Evolutionary conservation across 805 yeast genomes (phyloP).

Genomic region (Metschnikowia dekortorum): DNA sequence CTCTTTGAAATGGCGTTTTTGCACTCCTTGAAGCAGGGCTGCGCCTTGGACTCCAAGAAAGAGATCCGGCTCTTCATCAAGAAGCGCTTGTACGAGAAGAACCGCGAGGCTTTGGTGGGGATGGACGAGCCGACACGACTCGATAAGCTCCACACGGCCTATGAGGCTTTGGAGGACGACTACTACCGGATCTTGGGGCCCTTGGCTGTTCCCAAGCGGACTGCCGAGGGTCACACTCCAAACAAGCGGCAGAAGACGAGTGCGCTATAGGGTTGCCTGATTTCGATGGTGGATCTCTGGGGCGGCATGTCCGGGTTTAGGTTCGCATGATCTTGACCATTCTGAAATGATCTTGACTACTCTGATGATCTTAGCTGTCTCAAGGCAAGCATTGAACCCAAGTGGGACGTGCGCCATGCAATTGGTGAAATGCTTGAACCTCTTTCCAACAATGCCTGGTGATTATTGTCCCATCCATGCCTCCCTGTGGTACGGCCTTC

Average conservation of each 20-base stretch:
- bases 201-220: slow-evolving; percentile 19
- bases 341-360: no score
- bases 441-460: no score
- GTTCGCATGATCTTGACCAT: no score
- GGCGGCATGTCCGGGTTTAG: no score
- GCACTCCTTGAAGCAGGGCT: slow-evolving; percentile 28
- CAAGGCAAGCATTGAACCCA: no score
- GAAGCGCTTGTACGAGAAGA: slow-evolving; percentile 69
- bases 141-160: slow-evolving; percentile 75
- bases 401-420: no score
- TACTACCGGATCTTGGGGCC: slow-evolving; percentile 55
- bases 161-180: slow-evolving; percentile 62
- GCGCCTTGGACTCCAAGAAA: slow-evolving; percentile 24
- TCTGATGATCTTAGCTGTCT: no score
- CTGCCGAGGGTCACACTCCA: background rate
- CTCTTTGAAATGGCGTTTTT: slow-evolving; percentile 71
- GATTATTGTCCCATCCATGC: no score
- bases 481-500: no score
- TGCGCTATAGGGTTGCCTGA: background rate
- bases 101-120: slow-evolving; percentile 69
- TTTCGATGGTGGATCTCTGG: no score
- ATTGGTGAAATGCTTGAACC: no score
- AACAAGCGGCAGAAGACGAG: slow-evolving; percentile 6
- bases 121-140: slow-evolving; percentile 59
- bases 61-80: slow-evolving; percentile 62